Evolutionary conservation across 2,329 filamentous ascomycete genomes (phyloP).

Genomic region (Pseudocercospora ulei): DNA sequence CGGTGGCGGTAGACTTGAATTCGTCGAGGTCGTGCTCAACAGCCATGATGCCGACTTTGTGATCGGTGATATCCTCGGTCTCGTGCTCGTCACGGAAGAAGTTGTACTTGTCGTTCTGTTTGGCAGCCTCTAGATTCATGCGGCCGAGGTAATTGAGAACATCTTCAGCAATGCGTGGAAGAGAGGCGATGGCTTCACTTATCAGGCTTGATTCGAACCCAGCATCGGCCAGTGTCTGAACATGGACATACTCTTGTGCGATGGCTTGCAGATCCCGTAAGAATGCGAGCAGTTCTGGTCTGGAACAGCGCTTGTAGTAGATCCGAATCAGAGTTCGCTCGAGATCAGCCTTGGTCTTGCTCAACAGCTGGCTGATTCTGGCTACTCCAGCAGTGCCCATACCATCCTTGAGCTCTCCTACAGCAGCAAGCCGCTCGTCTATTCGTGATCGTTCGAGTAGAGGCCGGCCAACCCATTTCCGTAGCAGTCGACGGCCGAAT

Average conservation of each 20-base stretch:
- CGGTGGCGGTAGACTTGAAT: constrained; percentile 61
- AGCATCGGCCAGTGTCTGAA: constrained; percentile 55
- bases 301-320: constrained; percentile 91
- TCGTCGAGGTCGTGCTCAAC: constrained; percentile 81
- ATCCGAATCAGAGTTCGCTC: constrained; percentile 90
- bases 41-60: constrained; percentile 85
- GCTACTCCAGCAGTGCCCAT: constrained; percentile 59
- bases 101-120: constrained; percentile 78
- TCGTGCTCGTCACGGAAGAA: constrained; percentile 86
- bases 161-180: constrained; percentile 66
- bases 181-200: constrained; percentile 58
- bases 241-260: constrained; percentile 61
- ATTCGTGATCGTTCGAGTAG: constrained; percentile 65
- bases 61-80: constrained; percentile 76
- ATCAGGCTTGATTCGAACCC: constrained; percentile 65
- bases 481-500: constrained; percentile 75
- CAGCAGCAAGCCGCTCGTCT: constrained; percentile 69
- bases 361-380: constrained; percentile 61
- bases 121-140: constrained; percentile 75
- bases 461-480: constrained; percentile 91
- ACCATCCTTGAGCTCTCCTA: constrained; percentile 71
- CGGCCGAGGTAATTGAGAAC: constrained; percentile 68
- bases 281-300: constrained; percentile 74
- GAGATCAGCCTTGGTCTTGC: constrained; percentile 65
- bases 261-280: constrained; percentile 79